Base-by-base conservation (phyloP, 2,329 filamentous ascomycete genomes). In the Xylariaceae sp. region DNA sequence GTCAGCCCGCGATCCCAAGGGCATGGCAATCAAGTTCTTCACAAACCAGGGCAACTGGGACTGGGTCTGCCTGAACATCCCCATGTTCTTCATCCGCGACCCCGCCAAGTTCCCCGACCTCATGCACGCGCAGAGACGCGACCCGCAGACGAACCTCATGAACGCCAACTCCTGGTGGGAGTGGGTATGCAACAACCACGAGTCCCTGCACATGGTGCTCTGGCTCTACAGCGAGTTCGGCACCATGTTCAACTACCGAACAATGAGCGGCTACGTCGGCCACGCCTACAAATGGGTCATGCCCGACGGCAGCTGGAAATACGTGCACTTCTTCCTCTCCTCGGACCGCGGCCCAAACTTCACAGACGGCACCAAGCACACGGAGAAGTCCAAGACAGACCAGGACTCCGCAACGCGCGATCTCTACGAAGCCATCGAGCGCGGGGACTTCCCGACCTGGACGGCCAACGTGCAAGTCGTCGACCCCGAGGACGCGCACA, bases 41-140 rank as follows among this genome's bases (percentile, higher is more conserved):
- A 90, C 87, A 0, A 82, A 86, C 15, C 84, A 90, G 66, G 87
- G 87, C 15, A 89, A 89, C 67, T 88, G 83, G 80, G 87, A 89
- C 68, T 78, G 86, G 72, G 86, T 89, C 7, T 84, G 82, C 63
- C 88, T 88, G 72, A 89, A 90, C 71, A 88, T 85, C 0, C 87
- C 88, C 0, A 82, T 89, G 2, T 90, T 90, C 78, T 90, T 91
- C 75, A 70, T 90, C 17, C 79, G 87, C 54, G 88, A 90, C 63
- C 85, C 87, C 0, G 80, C 84, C 62, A 89, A 90, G 72, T 90
- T 89, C 70, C 87, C 87, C 23, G 76, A 86, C 68, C 86, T 89
- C 69, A 89, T 89, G 56, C 87, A 89, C 70, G 88, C 87, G 0
- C 87, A 90, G 71, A 90, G 90, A 78, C 79, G 87, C 13, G 77